Evolutionary conservation across 208 protist species (phyloP), one percentile per base, ranked within the genome.

Genomic region (Trichomonas vaginalis): DNA sequence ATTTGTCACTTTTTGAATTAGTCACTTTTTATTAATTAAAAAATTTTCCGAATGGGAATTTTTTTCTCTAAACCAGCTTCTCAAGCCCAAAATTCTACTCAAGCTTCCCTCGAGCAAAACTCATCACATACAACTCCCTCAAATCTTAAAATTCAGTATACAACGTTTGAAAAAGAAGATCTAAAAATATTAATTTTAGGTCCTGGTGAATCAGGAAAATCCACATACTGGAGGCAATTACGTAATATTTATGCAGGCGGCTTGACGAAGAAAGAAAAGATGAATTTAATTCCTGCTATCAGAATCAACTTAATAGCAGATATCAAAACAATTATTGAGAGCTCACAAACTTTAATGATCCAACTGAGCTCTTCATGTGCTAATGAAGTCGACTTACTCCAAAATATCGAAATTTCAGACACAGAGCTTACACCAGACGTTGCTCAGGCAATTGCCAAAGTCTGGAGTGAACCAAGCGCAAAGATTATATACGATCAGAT

Each of bases 211-310:
- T 95, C 61, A 32, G 96, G 96, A 8, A 96, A 96, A 61, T 95
- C 96, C 3, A 96, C 96, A 45, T 48, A 96, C n/a, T 79, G 86
- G 42, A 96, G 62, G 62, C 96, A 96, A 42, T 40, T 96, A 15
- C 49, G 90, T 14, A 40, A 42, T 15, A 49, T 95, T 0, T 48
- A 96, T 86, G 37, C 35, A 40, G 82, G 79, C 2, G 83, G 83
- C 32, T 79, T 95, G 8, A n/a, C 10, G 3, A 70, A 90, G 0
- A 46, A 51, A 35, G 96, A 96, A 88, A 82, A 51, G n/a, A 17
- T 37, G 40, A 0, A 32, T 23, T 45, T 80, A 40, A 95, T 79
- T 49, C 8, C 37, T 49, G 39, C 15, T 39, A 80, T 96, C 21
- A 70, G 62, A 21, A 40, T 79, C 80, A 96, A 96, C 32, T 37